These are phyloP conservation scores for Aspergillus clavatus DNA, from an alignment of 2,329 filamentous ascomycete genomes.

Conservation along the genomic window DNA sequence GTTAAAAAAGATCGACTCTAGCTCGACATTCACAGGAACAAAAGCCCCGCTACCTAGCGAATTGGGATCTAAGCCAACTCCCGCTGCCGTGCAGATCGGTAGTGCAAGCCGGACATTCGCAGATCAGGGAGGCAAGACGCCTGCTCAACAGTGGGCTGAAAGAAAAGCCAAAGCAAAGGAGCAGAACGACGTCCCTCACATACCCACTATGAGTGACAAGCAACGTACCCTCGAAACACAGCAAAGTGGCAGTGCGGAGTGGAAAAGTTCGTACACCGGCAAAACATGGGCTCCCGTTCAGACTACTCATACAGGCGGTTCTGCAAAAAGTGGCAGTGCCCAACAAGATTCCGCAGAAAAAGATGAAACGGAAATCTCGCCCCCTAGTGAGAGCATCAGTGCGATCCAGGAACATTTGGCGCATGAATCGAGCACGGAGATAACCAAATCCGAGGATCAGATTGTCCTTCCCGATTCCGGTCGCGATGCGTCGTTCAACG, in stretches of 20 bases:
- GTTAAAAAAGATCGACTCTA: conserved; percentile 76
- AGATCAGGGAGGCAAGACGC: conserved; percentile 90
- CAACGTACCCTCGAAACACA: conserved; percentile 61
- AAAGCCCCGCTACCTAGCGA: conserved; percentile 77
- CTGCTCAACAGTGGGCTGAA: conserved; percentile 94
- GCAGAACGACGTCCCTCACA: conserved; percentile 44
- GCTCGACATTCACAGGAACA: conserved; percentile 73
- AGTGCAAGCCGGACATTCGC: conserved; percentile 89
- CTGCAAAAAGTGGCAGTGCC: conserved; percentile 47
- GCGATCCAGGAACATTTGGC: conserved; percentile 80
- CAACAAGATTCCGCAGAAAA: conserved; percentile 53
- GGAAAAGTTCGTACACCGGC: conserved; percentile 87
- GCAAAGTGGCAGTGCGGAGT: conserved; percentile 67
- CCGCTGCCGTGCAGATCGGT: conserved; percentile 59
- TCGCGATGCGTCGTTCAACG: conserved; percentile 71
- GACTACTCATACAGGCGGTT: conserved; percentile 65
- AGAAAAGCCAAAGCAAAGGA: conserved; percentile 81
- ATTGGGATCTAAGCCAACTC: conserved; percentile 58
- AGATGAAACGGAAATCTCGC: conserved; percentile 47
- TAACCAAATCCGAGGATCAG: conserved; percentile 51
- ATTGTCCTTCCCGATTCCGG: conserved; percentile 63
- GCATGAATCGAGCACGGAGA: conserved; percentile 53
- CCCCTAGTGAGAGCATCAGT: conserved; percentile 61
- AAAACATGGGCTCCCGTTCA: conserved; percentile 87
- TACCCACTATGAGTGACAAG: conserved; percentile 37